Conservation (phyloP, 306 rosid species). For the Macrotyloma uniflorum region DNA sequence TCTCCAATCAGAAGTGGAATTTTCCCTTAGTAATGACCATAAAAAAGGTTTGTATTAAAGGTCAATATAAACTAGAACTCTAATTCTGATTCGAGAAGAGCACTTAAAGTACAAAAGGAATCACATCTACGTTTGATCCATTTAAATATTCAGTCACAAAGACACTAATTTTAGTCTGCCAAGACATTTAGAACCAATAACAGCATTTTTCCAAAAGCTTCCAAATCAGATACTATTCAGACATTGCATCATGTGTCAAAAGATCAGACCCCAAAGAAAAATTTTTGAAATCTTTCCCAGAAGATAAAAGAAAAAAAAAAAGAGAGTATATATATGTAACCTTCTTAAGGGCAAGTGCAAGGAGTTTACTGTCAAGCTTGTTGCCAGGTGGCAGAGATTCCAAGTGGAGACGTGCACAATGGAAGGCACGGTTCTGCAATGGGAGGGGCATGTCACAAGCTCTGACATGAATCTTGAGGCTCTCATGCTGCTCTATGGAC, state of each 20-base stretch:
- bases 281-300: background rate
- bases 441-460: conserved; percentile 83
- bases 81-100: background rate
- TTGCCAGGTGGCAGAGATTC: conserved; percentile 66
- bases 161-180: background rate
- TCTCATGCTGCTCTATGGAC: conserved; percentile 47
- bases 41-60: background rate
- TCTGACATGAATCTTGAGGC: conserved; percentile 59
- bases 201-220: background rate
- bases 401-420: conserved; percentile 67
- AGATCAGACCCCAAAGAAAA: conserved; percentile 20
- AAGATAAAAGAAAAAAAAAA: background rate
- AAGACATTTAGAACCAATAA: background rate
- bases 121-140: background rate
- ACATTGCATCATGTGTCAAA: background rate
- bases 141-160: background rate
- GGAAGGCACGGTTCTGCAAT: conserved; percentile 75
- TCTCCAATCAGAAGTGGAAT: background rate
- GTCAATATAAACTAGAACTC: background rate
- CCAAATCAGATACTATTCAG: background rate
- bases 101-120: background rate
- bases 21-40: background rate
- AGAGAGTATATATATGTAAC: conserved; percentile 32
- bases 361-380: conserved; percentile 77
- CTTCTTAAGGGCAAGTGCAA: conserved; percentile 87